phyloP scores from a whole-genome alignment of 352 stramenopile genomes.

The Phytophthora tentaculata region DNA sequence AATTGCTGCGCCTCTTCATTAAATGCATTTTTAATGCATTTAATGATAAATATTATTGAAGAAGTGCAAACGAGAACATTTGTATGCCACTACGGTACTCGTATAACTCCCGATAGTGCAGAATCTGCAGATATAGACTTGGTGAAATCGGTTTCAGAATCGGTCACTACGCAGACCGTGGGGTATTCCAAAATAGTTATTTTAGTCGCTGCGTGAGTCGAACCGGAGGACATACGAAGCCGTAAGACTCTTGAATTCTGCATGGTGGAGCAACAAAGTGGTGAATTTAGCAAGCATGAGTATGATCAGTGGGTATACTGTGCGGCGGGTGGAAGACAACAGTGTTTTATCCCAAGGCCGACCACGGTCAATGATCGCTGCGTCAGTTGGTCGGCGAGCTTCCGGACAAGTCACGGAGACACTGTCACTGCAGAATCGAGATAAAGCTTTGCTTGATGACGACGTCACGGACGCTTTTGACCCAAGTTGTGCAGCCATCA shows the following conservation, averaged over 20 bases:
- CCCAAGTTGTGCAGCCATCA: constrained; percentile 47
- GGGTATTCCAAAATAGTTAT: too few relatives aligned
- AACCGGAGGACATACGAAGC: neutral
- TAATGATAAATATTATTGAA: too few relatives aligned
- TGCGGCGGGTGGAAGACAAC: constrained; percentile 15
- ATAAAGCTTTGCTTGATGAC: constrained; percentile 26
- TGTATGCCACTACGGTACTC: too few relatives aligned
- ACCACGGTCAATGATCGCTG: constrained; percentile 21
- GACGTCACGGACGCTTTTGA: constrained; percentile 57
- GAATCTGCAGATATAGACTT: too few relatives aligned
- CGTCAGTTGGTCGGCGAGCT: constrained; percentile 24
- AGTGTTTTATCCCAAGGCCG: constrained; percentile 8
- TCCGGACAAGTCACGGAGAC: constrained; percentile 18
- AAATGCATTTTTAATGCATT: too few relatives aligned
- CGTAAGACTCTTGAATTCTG: neutral
- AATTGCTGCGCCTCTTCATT: too few relatives aligned
- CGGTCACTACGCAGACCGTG: neutral
- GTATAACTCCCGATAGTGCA: too few relatives aligned
- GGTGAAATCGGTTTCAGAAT: neutral
- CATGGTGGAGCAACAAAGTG: neutral
- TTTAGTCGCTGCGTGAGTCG: too few relatives aligned
- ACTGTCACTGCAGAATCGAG: constrained; percentile 23
- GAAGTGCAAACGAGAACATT: too few relatives aligned
- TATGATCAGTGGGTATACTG: constrained; percentile 34
- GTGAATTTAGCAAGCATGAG: constrained; percentile 19